phyloP scores from a whole-genome alignment of 768 basidiomycete genomes.

The Leccinellum rugosiceps region DNA sequence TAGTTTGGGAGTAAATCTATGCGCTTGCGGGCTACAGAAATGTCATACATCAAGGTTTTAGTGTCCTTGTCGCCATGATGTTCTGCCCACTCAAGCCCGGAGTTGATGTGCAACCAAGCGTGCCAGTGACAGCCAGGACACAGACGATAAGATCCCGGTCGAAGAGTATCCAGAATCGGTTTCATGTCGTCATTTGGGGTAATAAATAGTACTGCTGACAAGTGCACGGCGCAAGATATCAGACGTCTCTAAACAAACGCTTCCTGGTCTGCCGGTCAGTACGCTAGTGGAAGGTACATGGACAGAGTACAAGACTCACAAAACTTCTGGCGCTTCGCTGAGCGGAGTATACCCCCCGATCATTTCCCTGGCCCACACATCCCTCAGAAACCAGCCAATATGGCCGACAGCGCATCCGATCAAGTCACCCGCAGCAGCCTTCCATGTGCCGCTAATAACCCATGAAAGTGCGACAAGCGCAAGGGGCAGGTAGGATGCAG shows the following conservation, averaged over 20 bases:
- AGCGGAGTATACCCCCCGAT: conserved; percentile 67
- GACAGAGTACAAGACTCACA: conserved; percentile 49
- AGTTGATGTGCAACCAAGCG: not conserved
- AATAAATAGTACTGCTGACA: conserved; percentile 8
- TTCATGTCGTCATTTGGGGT: not conserved
- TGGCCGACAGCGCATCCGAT: conserved; percentile 87
- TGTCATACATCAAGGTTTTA: not conserved
- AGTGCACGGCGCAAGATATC: conserved; percentile 3
- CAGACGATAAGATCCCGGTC: not conserved
- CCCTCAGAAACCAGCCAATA: conserved; percentile 78
- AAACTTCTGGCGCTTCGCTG: conserved; percentile 63
- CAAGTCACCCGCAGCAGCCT: conserved; percentile 77
- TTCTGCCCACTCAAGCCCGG: not conserved
- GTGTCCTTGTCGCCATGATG: not conserved
- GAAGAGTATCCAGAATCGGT: not conserved
- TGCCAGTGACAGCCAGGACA: not conserved
- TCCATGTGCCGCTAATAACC: conserved; percentile 80
- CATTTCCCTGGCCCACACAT: conserved; percentile 90
- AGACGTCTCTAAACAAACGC: conserved; percentile 61
- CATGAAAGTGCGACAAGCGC: conserved; percentile 88
- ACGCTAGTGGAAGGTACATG: not conserved
- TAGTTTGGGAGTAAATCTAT: not conserved
- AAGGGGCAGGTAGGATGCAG: conserved; percentile 91
- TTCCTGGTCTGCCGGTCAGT: conserved; percentile 40
- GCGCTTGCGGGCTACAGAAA: not conserved